Evolutionary conservation across 495 filamentous ascomycete genomes (phyloP).

Genomic region (Cetradonia linearis): DNA sequence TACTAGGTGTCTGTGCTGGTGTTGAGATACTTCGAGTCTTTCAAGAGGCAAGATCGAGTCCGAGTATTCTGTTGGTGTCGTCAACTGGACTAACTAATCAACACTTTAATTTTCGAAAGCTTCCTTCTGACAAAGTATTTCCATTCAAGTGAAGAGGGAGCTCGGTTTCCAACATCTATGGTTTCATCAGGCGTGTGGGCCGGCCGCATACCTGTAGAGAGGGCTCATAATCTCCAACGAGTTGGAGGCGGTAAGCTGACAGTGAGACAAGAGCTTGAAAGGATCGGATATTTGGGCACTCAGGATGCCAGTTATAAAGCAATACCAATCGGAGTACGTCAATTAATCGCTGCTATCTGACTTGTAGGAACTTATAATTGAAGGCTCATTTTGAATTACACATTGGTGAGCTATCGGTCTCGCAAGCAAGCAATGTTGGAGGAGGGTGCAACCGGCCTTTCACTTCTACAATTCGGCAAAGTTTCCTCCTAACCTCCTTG

Average conservation of each 20-base stretch:
- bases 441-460: neutral
- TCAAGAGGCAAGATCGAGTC: conserved; percentile 60
- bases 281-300: conserved; percentile 59
- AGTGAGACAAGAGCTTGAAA: conserved; percentile 57
- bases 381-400: conserved; percentile 72
- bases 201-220: conserved; percentile 50
- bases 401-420: conserved; percentile 33
- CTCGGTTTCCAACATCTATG: conserved; percentile 72
- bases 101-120: neutral
- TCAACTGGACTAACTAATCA: conserved; percentile 68
- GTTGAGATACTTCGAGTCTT: conserved; percentile 61
- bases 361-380: neutral
- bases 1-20: conserved; percentile 62
- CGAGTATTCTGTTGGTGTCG: conserved; percentile 57
- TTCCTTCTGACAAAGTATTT: neutral
- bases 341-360: neutral
- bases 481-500: neutral
- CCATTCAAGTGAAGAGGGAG: conserved; percentile 55
- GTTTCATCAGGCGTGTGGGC: conserved; percentile 69
- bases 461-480: neutral
- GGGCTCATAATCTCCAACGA: conserved; percentile 51
- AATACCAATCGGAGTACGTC: conserved; percentile 49
- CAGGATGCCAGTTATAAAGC: conserved; percentile 46
- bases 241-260: conserved; percentile 44
- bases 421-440: neutral